Conservation (phyloP, 257 asterid species). For the Perilla frutescens region DNA sequence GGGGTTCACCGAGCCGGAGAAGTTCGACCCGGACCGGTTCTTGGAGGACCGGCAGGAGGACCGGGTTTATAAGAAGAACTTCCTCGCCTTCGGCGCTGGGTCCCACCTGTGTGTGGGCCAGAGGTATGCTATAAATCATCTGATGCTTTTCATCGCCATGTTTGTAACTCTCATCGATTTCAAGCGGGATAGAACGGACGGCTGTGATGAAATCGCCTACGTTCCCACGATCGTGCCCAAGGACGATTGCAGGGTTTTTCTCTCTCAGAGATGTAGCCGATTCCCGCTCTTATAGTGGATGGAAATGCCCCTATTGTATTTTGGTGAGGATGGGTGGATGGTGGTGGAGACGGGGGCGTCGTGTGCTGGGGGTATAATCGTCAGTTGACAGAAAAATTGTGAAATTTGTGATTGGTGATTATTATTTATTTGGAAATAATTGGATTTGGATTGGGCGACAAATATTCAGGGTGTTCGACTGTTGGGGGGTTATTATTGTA, state of each 20-base stretch:
- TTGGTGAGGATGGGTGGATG: not conserved
- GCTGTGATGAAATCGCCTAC: conserved; percentile 82
- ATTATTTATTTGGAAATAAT: conserved; percentile 28
- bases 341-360: not conserved
- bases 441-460: conserved; percentile 39
- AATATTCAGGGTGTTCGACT: conserved; percentile 32
- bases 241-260: conserved; percentile 81
- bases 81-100: conserved; percentile 89
- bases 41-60: conserved; percentile 80
- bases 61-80: conserved; percentile 73
- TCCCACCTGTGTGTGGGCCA: conserved; percentile 95
- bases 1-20: conserved; percentile 81
- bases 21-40: conserved; percentile 90
- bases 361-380: conserved; percentile 31
- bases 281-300: conserved; percentile 53
- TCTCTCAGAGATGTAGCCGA: conserved; percentile 54
- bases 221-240: conserved; percentile 89
- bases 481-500: conserved; percentile 33
- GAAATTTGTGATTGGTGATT: conserved; percentile 18
- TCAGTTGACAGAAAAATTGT: not conserved
- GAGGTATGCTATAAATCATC: conserved; percentile 81
- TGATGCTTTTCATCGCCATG: conserved; percentile 74
- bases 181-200: conserved; percentile 71
- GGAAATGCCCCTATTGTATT: conserved; percentile 21
- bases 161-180: conserved; percentile 66